Evolutionary conservation across 163 green algal genomes (phyloP), one percentile per base, ranked within the genome.

Genomic region (Chloromonas sp.): DNA sequence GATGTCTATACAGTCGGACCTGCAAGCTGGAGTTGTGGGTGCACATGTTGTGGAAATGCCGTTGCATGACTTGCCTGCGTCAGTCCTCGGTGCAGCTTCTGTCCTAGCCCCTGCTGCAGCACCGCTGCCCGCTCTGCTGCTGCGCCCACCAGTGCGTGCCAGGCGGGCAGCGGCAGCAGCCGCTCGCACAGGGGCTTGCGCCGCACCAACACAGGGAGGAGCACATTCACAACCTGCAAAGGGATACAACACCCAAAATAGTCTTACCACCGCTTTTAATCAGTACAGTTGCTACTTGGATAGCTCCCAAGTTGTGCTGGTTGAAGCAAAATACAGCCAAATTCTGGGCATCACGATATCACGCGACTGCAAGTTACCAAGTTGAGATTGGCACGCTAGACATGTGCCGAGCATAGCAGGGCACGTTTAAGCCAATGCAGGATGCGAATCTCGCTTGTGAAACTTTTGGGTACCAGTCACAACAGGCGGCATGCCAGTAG

Each of bases 131-230:
- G 60, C 14, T 66, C 15, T 0, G 90, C 86, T 60, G 92, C 89
- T 0, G 90, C 90, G 0, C 58, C 82, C 14, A 79, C 84, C 15
- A 96, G 87, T n/a, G 86, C 70, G 8, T 87, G 90, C 93, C 93
- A 96, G 77, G 83, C 78, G 1, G 84, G 81, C 84, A 88, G 71
- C 11, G 61, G 79, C 60, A 92, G 58, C 74, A 95, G 82, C 3
- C 62, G 74, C 3, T 70, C 5, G 61, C 87, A 92, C 79, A 93
- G 70, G 70, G 74, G 11, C 13, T 82, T 83, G 8, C 88, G 86
- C 57, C 89, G 90, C 74, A 92, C 92, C n/a, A 97, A 86, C 60
- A 89, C 86, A 0, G 92, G 91, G 82, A 97, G 88, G 85, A 97
- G 88, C 8, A 79, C 70, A 1, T 82, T 86, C 60, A 84, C 89